These are phyloP conservation scores for Citrus hindsii DNA, from an alignment of 345 rosid species.

Conservation along the genomic window DNA sequence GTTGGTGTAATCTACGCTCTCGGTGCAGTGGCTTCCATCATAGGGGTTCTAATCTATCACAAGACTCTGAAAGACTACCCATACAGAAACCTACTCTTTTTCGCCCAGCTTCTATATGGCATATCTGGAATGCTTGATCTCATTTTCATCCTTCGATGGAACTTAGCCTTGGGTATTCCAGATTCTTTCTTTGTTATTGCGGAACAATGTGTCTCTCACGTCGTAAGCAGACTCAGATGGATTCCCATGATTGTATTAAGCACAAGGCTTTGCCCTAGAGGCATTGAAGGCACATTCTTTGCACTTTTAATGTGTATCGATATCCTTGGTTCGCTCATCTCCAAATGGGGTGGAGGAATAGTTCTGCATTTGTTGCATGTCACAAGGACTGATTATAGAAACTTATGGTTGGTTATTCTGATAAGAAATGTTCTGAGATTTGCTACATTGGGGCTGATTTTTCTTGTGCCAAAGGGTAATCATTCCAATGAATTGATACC, in stretches of 20 bases:
- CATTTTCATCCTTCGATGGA: constrained; percentile 67
- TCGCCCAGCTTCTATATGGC: constrained; percentile 58
- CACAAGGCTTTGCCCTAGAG: constrained; percentile 69
- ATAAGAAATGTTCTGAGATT: constrained; percentile 57
- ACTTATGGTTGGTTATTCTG: constrained; percentile 62
- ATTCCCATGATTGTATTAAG: constrained; percentile 77
- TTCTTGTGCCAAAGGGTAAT: constrained; percentile 60
- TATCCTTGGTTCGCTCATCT: constrained; percentile 57
- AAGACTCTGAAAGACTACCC: constrained; percentile 58
- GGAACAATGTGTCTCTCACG: constrained; percentile 61
- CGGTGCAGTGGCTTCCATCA: constrained; percentile 75
- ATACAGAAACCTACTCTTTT: constrained; percentile 58
- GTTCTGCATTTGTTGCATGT: constrained; percentile 54
- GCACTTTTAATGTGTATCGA: constrained; percentile 80
- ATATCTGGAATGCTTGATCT: constrained; percentile 71
- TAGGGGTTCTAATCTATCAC: constrained; percentile 74
- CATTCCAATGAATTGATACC: constrained; percentile 46
- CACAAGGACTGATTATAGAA: constrained; percentile 55
- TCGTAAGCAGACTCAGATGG: constrained; percentile 64
- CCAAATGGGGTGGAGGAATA: constrained; percentile 70
- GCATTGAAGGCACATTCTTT: constrained; percentile 80
- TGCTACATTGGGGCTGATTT: constrained; percentile 54
- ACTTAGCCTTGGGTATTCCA: constrained; percentile 56
- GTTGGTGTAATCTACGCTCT: constrained; percentile 63
- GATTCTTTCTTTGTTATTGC: constrained; percentile 66